phyloP scores from a whole-genome alignment of 2,329 filamentous ascomycete genomes.

The Lecanicillium sp. region DNA sequence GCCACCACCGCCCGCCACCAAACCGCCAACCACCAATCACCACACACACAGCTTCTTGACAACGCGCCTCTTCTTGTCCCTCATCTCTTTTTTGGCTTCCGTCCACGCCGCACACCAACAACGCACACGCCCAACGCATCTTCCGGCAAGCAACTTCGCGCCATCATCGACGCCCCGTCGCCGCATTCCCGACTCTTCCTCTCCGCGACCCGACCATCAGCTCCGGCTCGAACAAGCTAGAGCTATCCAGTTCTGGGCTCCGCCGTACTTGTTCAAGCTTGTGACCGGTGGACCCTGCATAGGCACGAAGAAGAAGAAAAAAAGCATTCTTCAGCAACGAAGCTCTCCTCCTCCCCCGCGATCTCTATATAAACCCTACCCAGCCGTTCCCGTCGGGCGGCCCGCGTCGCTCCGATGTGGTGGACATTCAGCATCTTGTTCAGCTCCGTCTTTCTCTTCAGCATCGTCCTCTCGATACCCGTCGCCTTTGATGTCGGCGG shows the following conservation, averaged over 20 bases:
- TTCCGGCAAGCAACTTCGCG: too few relatives aligned
- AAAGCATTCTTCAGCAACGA: background rate
- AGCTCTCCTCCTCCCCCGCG: background rate
- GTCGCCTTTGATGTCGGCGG: conserved; percentile 98
- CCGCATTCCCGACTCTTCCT: background rate
- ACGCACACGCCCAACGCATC: too few relatives aligned
- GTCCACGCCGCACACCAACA: background rate
- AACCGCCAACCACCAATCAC: background rate
- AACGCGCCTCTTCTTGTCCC: conserved; percentile 5
- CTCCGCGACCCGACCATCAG: background rate
- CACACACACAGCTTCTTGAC: background rate
- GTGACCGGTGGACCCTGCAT: conserved; percentile 12
- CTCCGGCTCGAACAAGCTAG: background rate
- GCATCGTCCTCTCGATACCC: conserved; percentile 91
- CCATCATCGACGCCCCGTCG: background rate
- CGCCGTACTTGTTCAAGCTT: conserved; percentile 6
- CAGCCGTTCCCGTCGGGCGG: conserved; percentile 3
- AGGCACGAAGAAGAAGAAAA: conserved; percentile 7
- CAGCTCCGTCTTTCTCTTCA: conserved; percentile 79
- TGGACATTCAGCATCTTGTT: conserved; percentile 73
- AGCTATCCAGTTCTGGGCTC: conserved; percentile 3
- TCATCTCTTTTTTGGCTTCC: background rate
- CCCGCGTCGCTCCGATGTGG: conserved; percentile 58
- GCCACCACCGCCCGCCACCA: background rate
- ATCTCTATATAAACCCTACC: background rate